A percentile compares a stretch with the other conserved stretches of the same genome.
phyloP scores from a whole-genome alignment of 768 basidiomycete species.

The Suillus ampliporus region DNA sequence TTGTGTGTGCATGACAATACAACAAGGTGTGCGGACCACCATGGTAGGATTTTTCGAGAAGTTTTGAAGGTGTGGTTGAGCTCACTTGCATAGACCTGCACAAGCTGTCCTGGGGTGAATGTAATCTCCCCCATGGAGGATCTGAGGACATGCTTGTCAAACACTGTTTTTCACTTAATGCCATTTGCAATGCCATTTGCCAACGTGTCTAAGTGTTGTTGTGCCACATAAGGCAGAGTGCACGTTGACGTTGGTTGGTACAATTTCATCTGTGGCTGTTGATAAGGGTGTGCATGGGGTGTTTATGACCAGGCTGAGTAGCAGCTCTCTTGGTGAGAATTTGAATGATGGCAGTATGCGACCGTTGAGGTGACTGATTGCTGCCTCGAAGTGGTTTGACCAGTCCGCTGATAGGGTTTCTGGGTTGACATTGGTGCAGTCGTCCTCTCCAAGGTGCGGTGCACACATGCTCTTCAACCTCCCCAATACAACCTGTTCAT shows the following conservation, averaged over 20 bases:
- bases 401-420: conserved; percentile 33
- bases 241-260: background rate
- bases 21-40: conserved; percentile 37
- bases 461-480: conserved; percentile 37
- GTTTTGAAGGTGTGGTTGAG: conserved; percentile 30
- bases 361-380: too few relatives aligned
- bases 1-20: conserved; percentile 17
- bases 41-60: conserved; percentile 34
- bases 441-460: conserved; percentile 37
- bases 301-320: conserved; percentile 12
- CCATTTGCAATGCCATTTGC: conserved; percentile 26
- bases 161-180: conserved; percentile 27
- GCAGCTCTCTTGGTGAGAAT: conserved; percentile 17
- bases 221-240: conserved; percentile 37
- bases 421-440: conserved; percentile 17
- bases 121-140: conserved; percentile 17
- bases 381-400: conserved; percentile 37
- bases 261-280: background rate
- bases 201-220: conserved; percentile 38
- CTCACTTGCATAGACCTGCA: conserved; percentile 36
- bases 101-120: conserved; percentile 35
- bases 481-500: conserved; percentile 38
- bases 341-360: conserved; percentile 4
- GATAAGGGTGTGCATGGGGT: conserved; percentile 7
- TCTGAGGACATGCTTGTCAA: conserved; percentile 32